Evolutionary conservation across 192 early-diverging fungal species (phyloP), one percentile per base, ranked within the genome.

Genomic region (Coemansia sp.): DNA sequence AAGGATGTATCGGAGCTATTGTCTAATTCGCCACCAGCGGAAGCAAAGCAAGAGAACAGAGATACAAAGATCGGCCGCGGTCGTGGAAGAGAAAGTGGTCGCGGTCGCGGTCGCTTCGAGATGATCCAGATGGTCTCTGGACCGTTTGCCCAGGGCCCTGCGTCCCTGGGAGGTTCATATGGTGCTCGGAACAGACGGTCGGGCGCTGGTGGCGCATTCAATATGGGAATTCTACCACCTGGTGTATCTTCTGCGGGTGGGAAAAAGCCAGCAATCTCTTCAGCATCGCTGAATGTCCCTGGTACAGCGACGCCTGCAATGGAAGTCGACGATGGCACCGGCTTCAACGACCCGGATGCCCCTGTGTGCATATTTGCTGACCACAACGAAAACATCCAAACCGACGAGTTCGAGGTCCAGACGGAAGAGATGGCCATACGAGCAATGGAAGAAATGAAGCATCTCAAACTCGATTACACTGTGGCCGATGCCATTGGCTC

Each of bases 61-160:
- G 59, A 31, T 28, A 19, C 25, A 13, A 36, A 34, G 13, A 1
- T 29, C 6, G 47, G 50, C 20, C 23, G 61, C 13, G 55, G 55
- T 3, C 47, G 66, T 10, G 65, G 65, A 14, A 19, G 59, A 0
- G 59, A 37, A 7, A 25, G 67, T 10, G 45, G 60, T 3, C 41
- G 56, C 8, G 56, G 57, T 2, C 40, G 58, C 2, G 61, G 58
- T n/a, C 50, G 55, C 0, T 10, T 57, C 1, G 62, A 72, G 48
- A 42, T 72, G 6, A 72, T 72, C 19, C 65, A 79, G 50, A 29
- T 54, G 0, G 59, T 73, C 0, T 53, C 70, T 1, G 75, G 75
- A 2, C 75, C 75, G 27, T 79, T 79, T 72, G 70, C 75, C 1
- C 69, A 72, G 62, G 75, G 75, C 2, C 75, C 75, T 0, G 69